Evolutionary conservation across 768 basidiomycete species (phyloP).

Genomic region (Rhizopogon rudus): DNA sequence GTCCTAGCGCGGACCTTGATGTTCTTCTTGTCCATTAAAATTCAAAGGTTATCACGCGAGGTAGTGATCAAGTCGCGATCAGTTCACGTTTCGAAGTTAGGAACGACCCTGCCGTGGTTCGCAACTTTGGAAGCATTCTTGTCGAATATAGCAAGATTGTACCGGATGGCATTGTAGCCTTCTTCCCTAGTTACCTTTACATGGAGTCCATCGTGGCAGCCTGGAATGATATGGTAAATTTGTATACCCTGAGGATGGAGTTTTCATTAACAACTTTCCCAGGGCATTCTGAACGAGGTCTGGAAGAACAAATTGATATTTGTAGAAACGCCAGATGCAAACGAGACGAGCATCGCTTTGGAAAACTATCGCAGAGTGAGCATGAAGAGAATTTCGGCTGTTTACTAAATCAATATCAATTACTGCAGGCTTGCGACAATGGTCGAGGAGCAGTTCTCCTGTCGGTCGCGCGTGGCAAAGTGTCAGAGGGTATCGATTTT

Average conservation of each 20-base stretch:
- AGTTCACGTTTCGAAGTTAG: constrained; percentile 98
- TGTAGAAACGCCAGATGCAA: constrained; percentile 98
- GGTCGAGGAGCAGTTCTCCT: constrained; percentile 94
- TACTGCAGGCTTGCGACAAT: constrained; percentile 88
- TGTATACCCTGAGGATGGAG: not conserved
- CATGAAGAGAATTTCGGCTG: not conserved
- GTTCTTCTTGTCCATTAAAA: not conserved
- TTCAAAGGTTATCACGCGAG: constrained; percentile 88
- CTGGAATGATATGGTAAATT: constrained; percentile 99
- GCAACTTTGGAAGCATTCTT: constrained; percentile 97
- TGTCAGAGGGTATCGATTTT: constrained; percentile 99
- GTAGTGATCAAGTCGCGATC: constrained; percentile 97
- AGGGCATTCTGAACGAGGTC: constrained; percentile 98
- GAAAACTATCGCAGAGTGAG: constrained; percentile 93
- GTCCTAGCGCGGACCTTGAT: constrained; percentile 16
- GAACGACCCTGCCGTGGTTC: constrained; percentile 97
- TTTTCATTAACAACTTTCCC: not conserved
- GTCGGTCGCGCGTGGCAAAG: constrained; percentile 97
- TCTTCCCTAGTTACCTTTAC: constrained; percentile 98
- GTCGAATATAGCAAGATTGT: constrained; percentile 98
- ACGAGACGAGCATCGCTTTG: constrained; percentile 95
- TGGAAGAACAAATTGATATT: constrained; percentile 99
- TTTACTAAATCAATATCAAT: not conserved
- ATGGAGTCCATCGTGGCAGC: constrained; percentile 99
- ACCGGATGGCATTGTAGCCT: constrained; percentile 97